These are phyloP conservation scores for Plantago lanceolata DNA, from an alignment of 305 asterid genomes.

Conservation along the genomic window DNA sequence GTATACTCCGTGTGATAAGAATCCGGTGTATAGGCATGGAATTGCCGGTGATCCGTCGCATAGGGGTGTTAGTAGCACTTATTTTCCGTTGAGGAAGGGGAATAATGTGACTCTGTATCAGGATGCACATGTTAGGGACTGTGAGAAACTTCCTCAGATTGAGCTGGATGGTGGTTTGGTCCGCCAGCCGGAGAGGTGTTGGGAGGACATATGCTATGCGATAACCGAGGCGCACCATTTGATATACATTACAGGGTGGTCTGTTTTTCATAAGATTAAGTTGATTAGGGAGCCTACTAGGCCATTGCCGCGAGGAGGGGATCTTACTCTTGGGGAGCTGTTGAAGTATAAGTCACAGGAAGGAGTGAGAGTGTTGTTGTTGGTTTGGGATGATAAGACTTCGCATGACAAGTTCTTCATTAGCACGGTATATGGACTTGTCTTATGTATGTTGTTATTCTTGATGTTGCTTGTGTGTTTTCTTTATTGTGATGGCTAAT, in stretches of 20 bases:
- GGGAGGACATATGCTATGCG: constrained; percentile 90
- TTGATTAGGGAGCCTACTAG: constrained; percentile 66
- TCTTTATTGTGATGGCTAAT: neutral
- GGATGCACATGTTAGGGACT: constrained; percentile 61
- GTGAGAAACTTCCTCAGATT: constrained; percentile 43
- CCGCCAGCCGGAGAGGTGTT: constrained; percentile 50
- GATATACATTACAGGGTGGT: constrained; percentile 90
- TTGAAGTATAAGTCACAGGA: constrained; percentile 87
- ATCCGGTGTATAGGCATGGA: constrained; percentile 54
- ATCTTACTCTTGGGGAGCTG: constrained; percentile 79
- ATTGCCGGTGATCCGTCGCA: constrained; percentile 66
- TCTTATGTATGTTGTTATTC: constrained; percentile 5
- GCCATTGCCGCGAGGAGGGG: constrained; percentile 80
- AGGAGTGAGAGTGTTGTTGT: constrained; percentile 85
- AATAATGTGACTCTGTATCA: constrained; percentile 67
- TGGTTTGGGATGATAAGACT: constrained; percentile 95
- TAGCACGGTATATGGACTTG: constrained; percentile 49
- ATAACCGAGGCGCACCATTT: constrained; percentile 84
- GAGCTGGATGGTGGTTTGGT: constrained; percentile 47
- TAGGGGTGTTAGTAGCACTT: constrained; percentile 54
- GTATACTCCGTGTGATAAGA: constrained; percentile 48
- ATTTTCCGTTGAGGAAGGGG: constrained; percentile 77
- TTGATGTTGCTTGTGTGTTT: constrained; percentile 11
- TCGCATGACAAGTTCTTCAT: constrained; percentile 61
- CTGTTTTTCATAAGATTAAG: constrained; percentile 68